A percentile compares a stretch with the other conserved stretches of the same genome.
These are phyloP conservation scores for Hyphopichia pseudoburtonii DNA, from an alignment of 1,139 yeast genomes.

Conservation along the genomic window DNA sequence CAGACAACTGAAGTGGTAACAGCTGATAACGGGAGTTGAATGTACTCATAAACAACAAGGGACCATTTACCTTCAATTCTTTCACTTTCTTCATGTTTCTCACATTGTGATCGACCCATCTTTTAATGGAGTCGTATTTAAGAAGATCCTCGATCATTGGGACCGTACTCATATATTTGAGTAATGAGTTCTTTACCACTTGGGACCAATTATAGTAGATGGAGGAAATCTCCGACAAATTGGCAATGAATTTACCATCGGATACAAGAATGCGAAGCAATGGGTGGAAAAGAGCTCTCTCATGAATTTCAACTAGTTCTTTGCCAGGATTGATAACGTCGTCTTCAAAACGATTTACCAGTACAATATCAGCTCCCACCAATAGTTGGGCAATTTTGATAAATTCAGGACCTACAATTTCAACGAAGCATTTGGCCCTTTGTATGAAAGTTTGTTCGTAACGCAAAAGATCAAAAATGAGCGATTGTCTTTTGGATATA, in stretches of 20 bases:
- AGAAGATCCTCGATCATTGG: slow-evolving; percentile 33
- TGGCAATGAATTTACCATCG: slow-evolving; percentile 68
- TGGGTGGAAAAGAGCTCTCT: slow-evolving; percentile 56
- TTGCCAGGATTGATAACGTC: slow-evolving; percentile 62
- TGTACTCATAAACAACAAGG: slow-evolving; percentile 69
- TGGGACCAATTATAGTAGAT: slow-evolving; percentile 67
- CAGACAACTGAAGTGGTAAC: slow-evolving; percentile 63
- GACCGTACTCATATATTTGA: slow-evolving; percentile 55
- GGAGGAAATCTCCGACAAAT: slow-evolving; percentile 53
- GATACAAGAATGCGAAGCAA: slow-evolving; percentile 34
- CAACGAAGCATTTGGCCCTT: slow-evolving; percentile 65
- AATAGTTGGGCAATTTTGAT: slow-evolving; percentile 48
- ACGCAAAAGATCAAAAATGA: slow-evolving; percentile 72
- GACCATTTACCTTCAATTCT: slow-evolving; percentile 50
- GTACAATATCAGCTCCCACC: slow-evolving; percentile 32
- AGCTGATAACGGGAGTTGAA: slow-evolving; percentile 75
- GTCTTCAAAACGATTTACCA: slow-evolving; percentile 51
- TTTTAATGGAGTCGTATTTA: slow-evolving; percentile 49
- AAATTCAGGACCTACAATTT: slow-evolving; percentile 45
- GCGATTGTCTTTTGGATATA: slow-evolving; percentile 68
- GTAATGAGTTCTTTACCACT: slow-evolving; percentile 53
- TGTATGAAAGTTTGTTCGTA: slow-evolving; percentile 75
- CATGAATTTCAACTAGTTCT: slow-evolving; percentile 62
- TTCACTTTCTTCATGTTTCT: slow-evolving; percentile 39
- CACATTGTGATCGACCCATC: slow-evolving; percentile 50